Base-by-base conservation (phyloP, 305 asterid genomes). In the Caryopteris hybrid region DNA sequence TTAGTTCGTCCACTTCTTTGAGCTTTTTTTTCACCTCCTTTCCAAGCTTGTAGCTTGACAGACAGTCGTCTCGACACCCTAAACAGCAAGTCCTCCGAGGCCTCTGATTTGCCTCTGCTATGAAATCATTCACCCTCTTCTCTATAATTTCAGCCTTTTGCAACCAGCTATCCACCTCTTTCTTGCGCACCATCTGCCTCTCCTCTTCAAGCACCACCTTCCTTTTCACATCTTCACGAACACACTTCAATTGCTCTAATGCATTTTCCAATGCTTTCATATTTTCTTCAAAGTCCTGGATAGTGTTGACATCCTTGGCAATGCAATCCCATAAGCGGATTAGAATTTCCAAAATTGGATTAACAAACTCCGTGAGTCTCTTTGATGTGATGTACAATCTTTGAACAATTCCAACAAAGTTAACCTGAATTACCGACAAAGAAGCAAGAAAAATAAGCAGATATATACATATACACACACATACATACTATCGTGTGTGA, bases 81-180 rank as follows among this genome's bases (percentile, higher is more conserved):
- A 58, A 55, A 63, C 76, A 72, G 56, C 48, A 52, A 36, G 60
- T 45, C 50, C 71, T 14, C 3, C 9, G 56, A 17, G 21, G 18
- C 41, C 23, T 66, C 21, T 22, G 45, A 64, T 38, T 56, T 20
- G 66, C 71, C 42, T 22, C 64, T 22, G 33, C 33, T 20, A 72
- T 17, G 31, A 64, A 9, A 33, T 64, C 61, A 23, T 55, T 34
- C 36, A 63, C 76, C 56, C 10, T 46, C 21, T 38, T 46, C n/a
- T 72, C 71, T 43, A 12, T 10, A 45, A n/a, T 42, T 21, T 55
- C 71, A 18, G 55, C 76, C 54, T 55, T 58, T 8, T 12, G 43
- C 23, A 72, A 72, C 76, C 76, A 72, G 61, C 22, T 45, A 27
- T 55, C 76, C 10, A 72, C 76, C 53, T 52, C 64, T 45, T 72